A percentile compares a stretch with the other conserved stretches of the same genome.
Evolutionary conservation across 495 filamentous ascomycete species (phyloP).

Genomic region (Annulohypoxylon bovei): DNA sequence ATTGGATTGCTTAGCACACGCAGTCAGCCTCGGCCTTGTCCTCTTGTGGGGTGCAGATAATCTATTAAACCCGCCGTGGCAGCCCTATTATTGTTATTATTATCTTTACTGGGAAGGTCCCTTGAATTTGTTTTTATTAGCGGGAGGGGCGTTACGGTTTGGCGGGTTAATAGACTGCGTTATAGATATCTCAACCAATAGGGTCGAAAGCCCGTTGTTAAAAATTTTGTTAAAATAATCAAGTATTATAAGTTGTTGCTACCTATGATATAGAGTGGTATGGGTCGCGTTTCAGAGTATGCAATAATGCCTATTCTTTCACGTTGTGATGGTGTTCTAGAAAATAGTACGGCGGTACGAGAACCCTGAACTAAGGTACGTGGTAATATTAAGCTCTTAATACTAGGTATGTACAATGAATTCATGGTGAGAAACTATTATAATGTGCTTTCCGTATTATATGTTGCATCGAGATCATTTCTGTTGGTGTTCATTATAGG

Average conservation of each 20-base stretch:
- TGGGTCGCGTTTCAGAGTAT: conserved; percentile 38
- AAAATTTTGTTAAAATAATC: conserved; percentile 5
- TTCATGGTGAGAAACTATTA: conserved; percentile 16
- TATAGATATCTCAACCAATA: neutral
- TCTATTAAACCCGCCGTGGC: conserved; percentile 8
- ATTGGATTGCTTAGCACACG: conserved; percentile 31
- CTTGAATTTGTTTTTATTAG: neutral
- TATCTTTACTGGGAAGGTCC: neutral
- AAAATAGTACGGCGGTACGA: conserved; percentile 22
- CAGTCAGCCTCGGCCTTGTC: conserved; percentile 42
- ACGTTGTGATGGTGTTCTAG: conserved; percentile 39
- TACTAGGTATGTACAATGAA: no score
- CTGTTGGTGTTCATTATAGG: conserved; percentile 3
- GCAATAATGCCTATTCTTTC: conserved; percentile 27
- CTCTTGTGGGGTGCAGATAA: conserved; percentile 44
- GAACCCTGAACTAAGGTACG: neutral
- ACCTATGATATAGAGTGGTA: conserved; percentile 16
- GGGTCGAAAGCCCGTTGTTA: neutral
- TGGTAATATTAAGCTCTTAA: conserved; percentile 13
- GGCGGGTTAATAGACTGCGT: neutral
- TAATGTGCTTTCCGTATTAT: conserved; percentile 11
- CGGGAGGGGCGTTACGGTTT: neutral
- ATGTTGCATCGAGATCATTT: conserved; percentile 22
- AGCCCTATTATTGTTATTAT: conserved; percentile 22
- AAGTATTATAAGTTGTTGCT: conserved; percentile 4